Conservation (phyloP, 352 stramenopile genomes). For the Globisporangium parvum region DNA sequence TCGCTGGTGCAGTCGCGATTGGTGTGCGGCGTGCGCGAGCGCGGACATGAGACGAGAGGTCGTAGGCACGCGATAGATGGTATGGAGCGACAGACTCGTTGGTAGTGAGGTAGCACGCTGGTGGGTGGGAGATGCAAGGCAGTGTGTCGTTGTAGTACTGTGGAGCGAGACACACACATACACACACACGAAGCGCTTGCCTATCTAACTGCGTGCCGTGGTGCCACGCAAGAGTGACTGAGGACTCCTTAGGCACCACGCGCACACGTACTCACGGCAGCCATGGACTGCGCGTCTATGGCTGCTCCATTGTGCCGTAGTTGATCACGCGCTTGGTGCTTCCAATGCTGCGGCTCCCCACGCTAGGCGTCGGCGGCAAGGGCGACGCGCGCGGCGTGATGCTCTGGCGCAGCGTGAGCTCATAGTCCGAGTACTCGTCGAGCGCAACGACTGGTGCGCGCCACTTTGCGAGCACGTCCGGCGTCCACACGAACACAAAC, state of each 20-base stretch:
- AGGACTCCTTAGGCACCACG: not conserved
- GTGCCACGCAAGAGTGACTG: not conserved
- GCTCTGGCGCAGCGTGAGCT: slow-evolving; percentile 68
- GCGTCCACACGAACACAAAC: slow-evolving; percentile 81
- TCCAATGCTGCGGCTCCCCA: slow-evolving; percentile 9
- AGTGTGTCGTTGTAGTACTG: too few species aligned
- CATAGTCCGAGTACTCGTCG: slow-evolving; percentile 76
- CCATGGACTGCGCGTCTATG: not conserved
- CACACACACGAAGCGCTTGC: not conserved
- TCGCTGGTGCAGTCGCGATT: slow-evolving; percentile 42
- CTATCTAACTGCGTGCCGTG: slow-evolving; percentile 2
- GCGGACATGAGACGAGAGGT: slow-evolving; percentile 13
- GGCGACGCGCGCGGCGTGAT: slow-evolving; percentile 66
- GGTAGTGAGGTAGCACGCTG: not conserved
- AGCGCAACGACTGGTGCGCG: slow-evolving; percentile 52
- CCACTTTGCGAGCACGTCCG: slow-evolving; percentile 75
- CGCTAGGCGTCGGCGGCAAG: slow-evolving; percentile 21
- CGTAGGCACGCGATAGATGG: slow-evolving; percentile 1
- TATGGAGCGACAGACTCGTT: not conserved
- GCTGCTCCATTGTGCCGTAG: slow-evolving; percentile 30
- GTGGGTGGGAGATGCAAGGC: too few species aligned
- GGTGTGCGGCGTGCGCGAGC: slow-evolving; percentile 27
- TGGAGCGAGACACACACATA: not conserved
- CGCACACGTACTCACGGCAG: not conserved
- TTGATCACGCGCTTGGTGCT: slow-evolving; percentile 13